These are phyloP conservation scores for Porogramme epimiltina DNA, from an alignment of 1,284 basidiomycete species.

Conservation along the genomic window DNA sequence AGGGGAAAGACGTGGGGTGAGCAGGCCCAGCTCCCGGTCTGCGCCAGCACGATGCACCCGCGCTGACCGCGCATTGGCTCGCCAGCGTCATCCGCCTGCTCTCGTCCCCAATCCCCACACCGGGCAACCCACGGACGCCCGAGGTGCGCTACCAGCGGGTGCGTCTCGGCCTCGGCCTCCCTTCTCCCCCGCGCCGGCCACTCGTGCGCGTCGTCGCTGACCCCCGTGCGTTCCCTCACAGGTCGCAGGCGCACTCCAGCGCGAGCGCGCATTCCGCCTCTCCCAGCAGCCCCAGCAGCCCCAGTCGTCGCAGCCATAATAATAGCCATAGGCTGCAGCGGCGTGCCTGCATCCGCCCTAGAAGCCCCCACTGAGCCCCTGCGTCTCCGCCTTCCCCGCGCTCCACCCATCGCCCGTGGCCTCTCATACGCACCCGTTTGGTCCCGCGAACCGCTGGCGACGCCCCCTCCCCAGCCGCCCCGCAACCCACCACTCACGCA, in stretches of 20 bases:
- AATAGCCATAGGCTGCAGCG: not conserved
- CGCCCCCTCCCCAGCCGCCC: no score
- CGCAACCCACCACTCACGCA: no score
- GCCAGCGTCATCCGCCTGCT: constrained; percentile 38
- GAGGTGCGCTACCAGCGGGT: constrained; percentile 37
- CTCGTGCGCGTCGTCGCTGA: constrained; percentile 8
- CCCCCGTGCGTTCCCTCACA: constrained; percentile 11
- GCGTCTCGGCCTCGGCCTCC: constrained; percentile 6
- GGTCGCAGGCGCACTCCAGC: constrained; percentile 26
- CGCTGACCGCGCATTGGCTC: constrained; percentile 16
- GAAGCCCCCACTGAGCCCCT: no score
- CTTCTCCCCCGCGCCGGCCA: not conserved
- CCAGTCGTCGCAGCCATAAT: constrained; percentile 3
- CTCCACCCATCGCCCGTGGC: no score
- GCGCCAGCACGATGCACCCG: constrained; percentile 16
- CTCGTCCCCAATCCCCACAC: constrained; percentile 29
- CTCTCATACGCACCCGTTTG: no score
- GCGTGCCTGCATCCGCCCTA: no score
- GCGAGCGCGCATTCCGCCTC: not conserved
- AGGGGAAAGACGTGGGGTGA: constrained; percentile 38
- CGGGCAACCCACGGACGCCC: constrained; percentile 7
- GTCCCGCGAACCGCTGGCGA: no score
- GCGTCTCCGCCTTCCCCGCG: no score
- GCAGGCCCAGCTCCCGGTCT: constrained; percentile 9
- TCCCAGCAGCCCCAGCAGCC: not conserved